Base-by-base conservation (phyloP, 108 stramenopile genomes). In the Nitzschia palea region DNA sequence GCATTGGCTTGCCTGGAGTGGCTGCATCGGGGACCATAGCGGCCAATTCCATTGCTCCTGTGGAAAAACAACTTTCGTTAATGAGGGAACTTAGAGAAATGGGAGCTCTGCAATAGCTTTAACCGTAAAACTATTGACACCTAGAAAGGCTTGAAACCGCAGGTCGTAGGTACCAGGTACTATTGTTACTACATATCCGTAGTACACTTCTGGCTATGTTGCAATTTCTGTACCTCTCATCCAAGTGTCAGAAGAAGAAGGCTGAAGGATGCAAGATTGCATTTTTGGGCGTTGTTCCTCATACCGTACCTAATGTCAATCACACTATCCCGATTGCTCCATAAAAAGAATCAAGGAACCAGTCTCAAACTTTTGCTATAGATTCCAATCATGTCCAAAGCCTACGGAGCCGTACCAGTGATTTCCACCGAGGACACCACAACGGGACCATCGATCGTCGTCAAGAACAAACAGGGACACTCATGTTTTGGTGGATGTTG, bases 1-100 rank as follows among this genome's bases (percentile, higher is more conserved):
- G 91, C 4, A 93, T 93, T 60, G 91, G 88, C 5, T 54, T 89
- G n/a, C 91, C 91, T 15, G 88, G 86, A n/a, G 87, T 86, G 28
- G 88, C 88, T 9, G 88, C 88, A 8, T 77, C 74, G 52, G 91
- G 91, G 36, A 88, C 86, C 6, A 89, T 93, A 50, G 91, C 91
- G 3, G 91, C 91, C 10, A 93, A 93, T 59, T 86, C 91, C 14
- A 28, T 89, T 22, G 87, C 77, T 0, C 62, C 57, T 36, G 61
- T 85, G 1, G 52, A 54, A 23, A 62, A 34, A 18, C 90, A 91
- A 61, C 62, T 77, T 35, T 37, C 58, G 15, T 52, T 88, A 35
- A 84, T 91, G 76, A 68, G 65, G 15, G 79, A 83, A 45, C 65
- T 88, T 34, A 79, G 79, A 71, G 52, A 74, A 36, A 51, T 62